A percentile compares a stretch with the other conserved stretches of the same genome.
Conservation (phyloP, 768 basidiomycete genomes). For the Pisolithus microcarpus region DNA sequence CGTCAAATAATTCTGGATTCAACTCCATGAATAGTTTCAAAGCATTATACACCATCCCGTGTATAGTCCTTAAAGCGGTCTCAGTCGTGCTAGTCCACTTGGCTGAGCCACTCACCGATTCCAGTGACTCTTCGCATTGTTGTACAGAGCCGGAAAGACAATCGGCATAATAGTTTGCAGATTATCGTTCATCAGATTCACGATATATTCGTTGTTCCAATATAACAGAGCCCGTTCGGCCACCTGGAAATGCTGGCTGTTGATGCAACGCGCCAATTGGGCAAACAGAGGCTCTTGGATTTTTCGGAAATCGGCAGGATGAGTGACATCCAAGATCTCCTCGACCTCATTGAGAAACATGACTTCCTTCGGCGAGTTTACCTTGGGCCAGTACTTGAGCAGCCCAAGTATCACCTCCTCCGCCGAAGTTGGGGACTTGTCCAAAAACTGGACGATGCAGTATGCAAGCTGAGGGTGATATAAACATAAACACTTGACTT, state of each 20-base stretch:
- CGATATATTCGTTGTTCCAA: conserved; percentile 99
- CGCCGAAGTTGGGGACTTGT: conserved; percentile 87
- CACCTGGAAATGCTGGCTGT: conserved; percentile 99
- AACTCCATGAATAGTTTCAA: conserved; percentile 99
- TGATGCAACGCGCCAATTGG: conserved; percentile 94
- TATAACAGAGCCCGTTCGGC: conserved; percentile 94
- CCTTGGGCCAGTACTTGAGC: conserved; percentile 98
- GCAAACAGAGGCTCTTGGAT: conserved; percentile 89
- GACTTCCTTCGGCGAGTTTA: conserved; percentile 98
- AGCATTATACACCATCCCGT: conserved; percentile 98
- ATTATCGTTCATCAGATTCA: conserved; percentile 98
- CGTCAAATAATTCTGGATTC: conserved; percentile 93
- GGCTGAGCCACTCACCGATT: conserved; percentile 64
- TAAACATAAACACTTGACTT: conserved; percentile 93
- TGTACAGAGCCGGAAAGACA: conserved; percentile 93
- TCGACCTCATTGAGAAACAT: conserved; percentile 99
- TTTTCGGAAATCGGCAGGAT: conserved; percentile 93
- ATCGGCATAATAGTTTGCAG: conserved; percentile 83
- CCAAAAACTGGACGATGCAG: conserved; percentile 97
- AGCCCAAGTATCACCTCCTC: conserved; percentile 95
- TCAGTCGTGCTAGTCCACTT: conserved; percentile 5
- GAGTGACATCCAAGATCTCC: conserved; percentile 97
- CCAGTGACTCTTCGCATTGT: conserved; percentile 97
- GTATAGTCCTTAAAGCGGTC: conserved; percentile 69
- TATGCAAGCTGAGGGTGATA: conserved; percentile 99